Evolutionary conservation across 208 protist genomes (phyloP), one percentile per base, ranked within the genome.

Genomic region (Trypanosoma conorhini): DNA sequence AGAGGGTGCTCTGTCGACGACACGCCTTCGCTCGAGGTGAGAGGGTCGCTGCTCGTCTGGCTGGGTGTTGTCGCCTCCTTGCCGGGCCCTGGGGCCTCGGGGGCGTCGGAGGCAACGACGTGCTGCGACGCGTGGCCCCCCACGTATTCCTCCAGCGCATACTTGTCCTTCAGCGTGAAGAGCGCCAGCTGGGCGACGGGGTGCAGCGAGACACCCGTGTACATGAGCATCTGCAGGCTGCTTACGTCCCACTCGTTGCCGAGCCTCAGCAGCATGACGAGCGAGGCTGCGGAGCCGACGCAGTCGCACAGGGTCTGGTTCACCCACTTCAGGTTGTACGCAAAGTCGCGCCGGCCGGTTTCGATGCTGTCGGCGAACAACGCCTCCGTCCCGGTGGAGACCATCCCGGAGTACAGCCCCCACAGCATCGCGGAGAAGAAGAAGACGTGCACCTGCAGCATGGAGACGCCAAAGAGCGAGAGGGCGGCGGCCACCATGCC

Each of bases 281-380:
- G 65, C 13, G 77, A 75, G 1, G 52, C 22, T 7, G 71, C 28
- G 56, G 80, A 88, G 24, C 87, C 87, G 5, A 89, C 76, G n/a
- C 79, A 70, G 51, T 78, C 81, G 63, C 77, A 87, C 13, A 86
- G 15, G 7, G 82, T 85, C 71, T 89, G 81, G 57, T 85, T 72
- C 4, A 89, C 82, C 84, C 87, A 92, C 77, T 92, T 92, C 30
- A 79, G 33, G 60, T 85, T 92, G 71, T 92, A 92, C 31, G 85
- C 74, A 51, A 42, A 38, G 28, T 75, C 77, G 2, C 87, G 78
- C 51, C 71, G 59, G 3, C 81, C 79, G 15, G 59, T 63, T 26
- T 69, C 66, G 8, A 89, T 72, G 70, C 80, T 86, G 69, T 89
- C 83, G 52, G 83, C 87, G 70, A 89, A 89, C 28, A 92, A 72